Evolutionary conservation across 768 basidiomycete genomes (phyloP), one percentile per base, ranked within the genome.

Genomic region (Sporobolomyces pararoseus): DNA sequence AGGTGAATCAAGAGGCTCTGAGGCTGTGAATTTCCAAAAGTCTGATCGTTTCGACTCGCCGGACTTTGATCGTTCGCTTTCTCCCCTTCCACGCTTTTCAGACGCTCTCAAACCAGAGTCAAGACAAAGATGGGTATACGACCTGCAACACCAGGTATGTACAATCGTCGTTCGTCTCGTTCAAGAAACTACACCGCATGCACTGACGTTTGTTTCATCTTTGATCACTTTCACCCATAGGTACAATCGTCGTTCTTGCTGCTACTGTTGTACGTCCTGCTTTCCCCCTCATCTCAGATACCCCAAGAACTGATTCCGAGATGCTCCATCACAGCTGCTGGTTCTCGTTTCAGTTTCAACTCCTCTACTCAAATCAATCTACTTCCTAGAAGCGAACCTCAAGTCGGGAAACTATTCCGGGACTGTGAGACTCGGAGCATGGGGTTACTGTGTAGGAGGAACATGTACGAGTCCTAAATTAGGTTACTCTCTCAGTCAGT

Each of bases 331-430:
- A 31, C 67, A 73, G 71, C 83, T 95, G 51, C 85, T 98, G 65
- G 88, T 88, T 21, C 80, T 95, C 52, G 93, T 94, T 29, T 87
- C 89, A 49, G 95, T 98, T 81, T 89, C 88, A 63, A 90, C 92
- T 13, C 96, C 95, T 0, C 86, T 87, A 77, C 83, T 96, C 83
- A 95, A 91, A 79, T 87, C 88, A 2, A 81, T 97, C 50, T 93
- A 84, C 82, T 95, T 98, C 81, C 87, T 97, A 77, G 58, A 88
- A 78, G 91, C 90, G 1, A 83, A 82, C 3, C 79, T 80, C 25
- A 76, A 81, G 39, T 82, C 83, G 29, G 58, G 81, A 53, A 82
- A 80, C 57, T 50, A 67, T 58, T 39, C 55, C 3, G 91, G 89
- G 29, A 80, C 83, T 2, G 85, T 95, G 37, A 90, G 86, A 0